These are phyloP conservation scores for Xylariaceae sp. DNA, from an alignment of 2,329 filamentous ascomycete genomes.

Conservation along the genomic window DNA sequence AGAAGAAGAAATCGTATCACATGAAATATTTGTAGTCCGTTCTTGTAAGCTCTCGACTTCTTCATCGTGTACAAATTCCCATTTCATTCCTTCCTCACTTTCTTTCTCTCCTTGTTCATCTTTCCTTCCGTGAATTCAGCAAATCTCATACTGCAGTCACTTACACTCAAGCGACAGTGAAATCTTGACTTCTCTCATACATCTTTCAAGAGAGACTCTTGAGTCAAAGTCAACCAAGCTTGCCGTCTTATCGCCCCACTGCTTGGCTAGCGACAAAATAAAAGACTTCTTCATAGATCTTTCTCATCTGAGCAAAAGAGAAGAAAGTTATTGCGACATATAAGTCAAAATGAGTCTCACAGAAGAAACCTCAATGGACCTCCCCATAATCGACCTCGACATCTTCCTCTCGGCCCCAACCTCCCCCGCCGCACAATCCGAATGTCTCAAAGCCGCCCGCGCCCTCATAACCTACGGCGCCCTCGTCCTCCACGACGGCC, in stretches of 20 bases:
- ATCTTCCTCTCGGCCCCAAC: conserved; percentile 44
- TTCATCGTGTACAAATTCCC: neutral
- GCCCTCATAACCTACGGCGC: conserved; percentile 57
- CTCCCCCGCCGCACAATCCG: conserved; percentile 42
- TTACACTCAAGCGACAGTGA: neutral
- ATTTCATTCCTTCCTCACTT: neutral
- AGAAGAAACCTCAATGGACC: conserved; percentile 43
- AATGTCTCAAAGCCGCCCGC: conserved; percentile 50
- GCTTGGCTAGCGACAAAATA: neutral
- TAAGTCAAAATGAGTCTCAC: conserved; percentile 13
- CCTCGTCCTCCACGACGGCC: conserved; percentile 55
- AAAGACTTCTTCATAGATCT: neutral
- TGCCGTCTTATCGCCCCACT: neutral
- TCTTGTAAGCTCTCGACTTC: no score
- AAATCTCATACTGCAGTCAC: no score
- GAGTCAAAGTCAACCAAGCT: neutral
- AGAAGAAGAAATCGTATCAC: neutral
- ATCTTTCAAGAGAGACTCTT: neutral
- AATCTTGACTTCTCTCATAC: neutral
- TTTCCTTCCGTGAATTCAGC: neutral
- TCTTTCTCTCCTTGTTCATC: neutral
- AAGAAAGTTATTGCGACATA: neutral
- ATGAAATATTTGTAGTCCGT: no score
- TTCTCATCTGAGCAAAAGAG: neutral
- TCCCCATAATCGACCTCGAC: conserved; percentile 56